A percentile compares a stretch with the other conserved stretches of the same genome.
Evolutionary conservation across 805 yeast species (phyloP).

Genomic region (Ogataea chonburiensis): DNA sequence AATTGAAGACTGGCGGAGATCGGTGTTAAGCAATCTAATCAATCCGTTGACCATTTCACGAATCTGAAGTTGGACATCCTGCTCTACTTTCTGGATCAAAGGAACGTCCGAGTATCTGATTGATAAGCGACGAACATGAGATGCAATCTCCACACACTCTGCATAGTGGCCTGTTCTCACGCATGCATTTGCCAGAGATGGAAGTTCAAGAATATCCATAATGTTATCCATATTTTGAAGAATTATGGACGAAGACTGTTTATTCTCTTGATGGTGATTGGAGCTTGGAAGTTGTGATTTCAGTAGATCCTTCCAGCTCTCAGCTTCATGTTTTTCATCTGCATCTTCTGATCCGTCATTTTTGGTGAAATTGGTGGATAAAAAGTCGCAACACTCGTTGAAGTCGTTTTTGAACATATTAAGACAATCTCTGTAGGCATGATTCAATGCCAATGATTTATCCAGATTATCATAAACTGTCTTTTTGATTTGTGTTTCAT

Average conservation of each 20-base stretch:
- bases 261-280: conserved; percentile 12
- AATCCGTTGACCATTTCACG: conserved; percentile 64
- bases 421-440: conserved; percentile 36
- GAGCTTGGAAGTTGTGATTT: conserved; percentile 21
- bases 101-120: conserved; percentile 65
- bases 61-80: conserved; percentile 55
- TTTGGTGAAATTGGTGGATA: conserved; percentile 31
- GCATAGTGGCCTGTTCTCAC: conserved; percentile 83
- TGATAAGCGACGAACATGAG: conserved; percentile 65
- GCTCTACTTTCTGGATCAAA: conserved; percentile 49
- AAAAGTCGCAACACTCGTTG: conserved; percentile 28
- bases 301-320: conserved; percentile 25
- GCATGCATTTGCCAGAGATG: conserved; percentile 80
- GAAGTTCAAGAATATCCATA: conserved; percentile 78
- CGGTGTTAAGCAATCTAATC: conserved; percentile 66
- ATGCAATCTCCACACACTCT: conserved; percentile 82
- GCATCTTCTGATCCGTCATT: conserved; percentile 22
- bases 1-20: conserved; percentile 73
- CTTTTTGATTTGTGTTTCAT: conserved; percentile 47
- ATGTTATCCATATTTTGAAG: conserved; percentile 66
- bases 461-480: conserved; percentile 42
- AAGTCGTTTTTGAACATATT: conserved; percentile 36
- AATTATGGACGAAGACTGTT: conserved; percentile 36
- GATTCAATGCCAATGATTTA: conserved; percentile 40
- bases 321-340: conserved; percentile 13